Percentiles rank a stretch among this genome's conserved stretches.
Conservation (phyloP, 2,329 filamentous ascomycete species). For the Hypoxylon sp. region DNA sequence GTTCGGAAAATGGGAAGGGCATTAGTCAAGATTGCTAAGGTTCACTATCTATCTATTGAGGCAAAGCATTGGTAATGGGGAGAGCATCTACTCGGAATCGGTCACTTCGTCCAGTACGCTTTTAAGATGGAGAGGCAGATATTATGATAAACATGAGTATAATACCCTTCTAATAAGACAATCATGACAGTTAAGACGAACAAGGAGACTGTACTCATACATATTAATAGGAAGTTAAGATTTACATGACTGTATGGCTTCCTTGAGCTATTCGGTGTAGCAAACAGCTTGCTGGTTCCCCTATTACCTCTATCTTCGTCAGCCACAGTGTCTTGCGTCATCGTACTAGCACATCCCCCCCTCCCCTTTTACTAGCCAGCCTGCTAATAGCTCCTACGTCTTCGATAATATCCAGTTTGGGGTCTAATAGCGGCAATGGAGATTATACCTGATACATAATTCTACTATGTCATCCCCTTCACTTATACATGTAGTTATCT, state of each 20-base stretch:
- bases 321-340: background rate
- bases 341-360: background rate
- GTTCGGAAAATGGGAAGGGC: constrained; percentile 19
- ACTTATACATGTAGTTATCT: background rate
- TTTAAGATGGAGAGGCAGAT: background rate
- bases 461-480: background rate
- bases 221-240: background rate
- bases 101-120: constrained; percentile 1
- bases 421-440: background rate
- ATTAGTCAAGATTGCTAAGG: background rate
- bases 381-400: background rate
- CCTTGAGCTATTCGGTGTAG: background rate
- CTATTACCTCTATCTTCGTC: background rate
- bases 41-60: background rate
- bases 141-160: constrained; percentile 3
- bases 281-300: background rate
- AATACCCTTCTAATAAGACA: background rate
- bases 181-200: background rate
- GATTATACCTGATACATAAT: background rate
- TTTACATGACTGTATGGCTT: background rate
- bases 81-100: constrained; percentile 1
- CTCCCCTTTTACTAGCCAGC: background rate
- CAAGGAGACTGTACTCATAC: background rate
- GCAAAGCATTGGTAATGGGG: constrained; percentile 13
- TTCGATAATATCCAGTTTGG: background rate